Base-by-base conservation (phyloP, 164 flowering plant species). In the Nelumbo lutea region DNA sequence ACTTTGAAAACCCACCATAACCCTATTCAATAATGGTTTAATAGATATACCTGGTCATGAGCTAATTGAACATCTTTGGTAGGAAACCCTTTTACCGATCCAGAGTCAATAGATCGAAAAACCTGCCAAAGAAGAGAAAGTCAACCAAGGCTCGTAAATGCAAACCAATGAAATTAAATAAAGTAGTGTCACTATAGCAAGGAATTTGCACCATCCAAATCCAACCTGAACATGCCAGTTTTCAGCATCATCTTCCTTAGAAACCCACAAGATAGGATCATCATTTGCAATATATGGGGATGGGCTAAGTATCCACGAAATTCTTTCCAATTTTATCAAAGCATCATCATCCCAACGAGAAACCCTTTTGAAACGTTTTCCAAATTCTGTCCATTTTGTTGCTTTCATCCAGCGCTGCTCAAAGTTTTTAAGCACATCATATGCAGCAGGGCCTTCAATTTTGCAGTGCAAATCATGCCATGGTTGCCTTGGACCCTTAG, bases 281-380 rank as follows among this genome's bases (percentile, higher is more conserved):
- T 74, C 79, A n/a, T 66, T 70, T 52, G 73, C 65, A 67, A 58
- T 61, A 69, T 74, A 13, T 46, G 71, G 52, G 15, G 72, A 42
- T 69, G 97, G 95, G 74, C 93, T 89, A 68, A 80, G 79, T 71
- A 91, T 89, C 97, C 97, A 91, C 13, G 97, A 91, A 66, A 91
- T 88, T 11, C 97, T 90, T 39, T 82, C 95, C 62, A 89, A 76
- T 76, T 83, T 84, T 64, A 91, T 73, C 70, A 89, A 75, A 57
- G 95, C 71, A 82, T 91, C 95, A 66, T 91, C 95, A 69, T 83
- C 79, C 89, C 85, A 87, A 62, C 72, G 86, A 67, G 88, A 60
- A 61, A 69, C 77, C 56, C 70, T 79, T 67, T 74, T 83, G 39
- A 83, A 80, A 55, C 73, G 67, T 60, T 67, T 70, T 52, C 87